Evolutionary conservation across 164 flowering plant species (phyloP), one percentile per base, ranked within the genome.

Genomic region (Vitis rotundifolia): DNA sequence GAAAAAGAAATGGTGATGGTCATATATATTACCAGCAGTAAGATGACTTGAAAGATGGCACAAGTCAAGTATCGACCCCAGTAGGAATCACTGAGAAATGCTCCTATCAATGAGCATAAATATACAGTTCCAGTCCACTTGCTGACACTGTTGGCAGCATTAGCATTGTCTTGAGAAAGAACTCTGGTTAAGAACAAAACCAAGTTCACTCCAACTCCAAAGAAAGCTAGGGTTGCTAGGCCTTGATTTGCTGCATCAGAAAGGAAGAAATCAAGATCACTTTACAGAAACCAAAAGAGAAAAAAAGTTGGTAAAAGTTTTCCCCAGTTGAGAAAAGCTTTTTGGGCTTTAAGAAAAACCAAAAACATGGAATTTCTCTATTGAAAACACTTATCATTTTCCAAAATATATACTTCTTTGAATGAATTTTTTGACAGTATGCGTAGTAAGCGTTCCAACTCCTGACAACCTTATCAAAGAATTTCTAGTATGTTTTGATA

Each of bases 61-160:
- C 93, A 92, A 0, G 98, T 92, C n/a, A 79, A 62, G 80, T 79
- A 91, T 3, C 97, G 83, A 5, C 97, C 98, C 92, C 92, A 92
- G 64, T 94, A 91, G 0, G 94, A 89, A 62, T 91, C 97, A 55
- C 97, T 91, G 13, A 91, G 85, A 72, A 91, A 89, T 5, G 98
- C 98, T 2, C 91, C 98, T 0, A 92, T 59, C 10, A 92, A 64
- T 0, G 98, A 94, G 74, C 80, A 92, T 61, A 92, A 9, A 62
- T 94, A 94, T 15, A 94, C 97, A 0, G 96, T 89, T 48, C 90
- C 97, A 0, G 94, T 89, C 97, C 97, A 91, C 53, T 74, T 86
- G 81, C 94, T 89, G 31, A 91, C 93, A 49, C 64, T 87, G 59
- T 91, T 90, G 9, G 94, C 94, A 18, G 97, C 97, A 48, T 49